Conservation (phyloP, 805 yeast species). For the Wickerhamiella vanderwaltii region DNA sequence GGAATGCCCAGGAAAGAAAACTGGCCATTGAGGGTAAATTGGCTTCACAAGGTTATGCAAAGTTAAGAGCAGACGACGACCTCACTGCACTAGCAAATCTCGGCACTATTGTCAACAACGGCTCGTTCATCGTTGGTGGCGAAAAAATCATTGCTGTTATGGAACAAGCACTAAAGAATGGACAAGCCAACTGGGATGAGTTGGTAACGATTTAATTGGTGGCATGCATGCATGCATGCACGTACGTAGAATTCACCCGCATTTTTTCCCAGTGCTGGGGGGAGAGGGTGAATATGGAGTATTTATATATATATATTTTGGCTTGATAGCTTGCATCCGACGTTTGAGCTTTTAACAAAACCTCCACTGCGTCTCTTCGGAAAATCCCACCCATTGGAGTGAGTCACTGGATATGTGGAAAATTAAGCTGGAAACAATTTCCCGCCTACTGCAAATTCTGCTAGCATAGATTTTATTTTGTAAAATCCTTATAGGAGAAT, state of each 20-base stretch:
- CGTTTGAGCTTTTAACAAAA: not conserved
- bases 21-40: constrained; percentile 14
- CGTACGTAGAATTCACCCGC: too few species aligned
- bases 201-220: constrained; percentile 25
- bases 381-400: too few species aligned
- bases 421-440: too few species aligned
- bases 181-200: constrained; percentile 11
- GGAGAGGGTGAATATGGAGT: too few species aligned
- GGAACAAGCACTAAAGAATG: constrained; percentile 5
- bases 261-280: too few species aligned
- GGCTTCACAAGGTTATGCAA: constrained; percentile 16
- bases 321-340: not conserved
- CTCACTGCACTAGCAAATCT: constrained; percentile 16
- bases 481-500: too few species aligned
- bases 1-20: constrained; percentile 14
- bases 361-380: too few species aligned
- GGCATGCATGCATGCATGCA: not conserved
- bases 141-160: constrained; percentile 7
- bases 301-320: not conserved
- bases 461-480: too few species aligned
- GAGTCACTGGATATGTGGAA: too few species aligned
- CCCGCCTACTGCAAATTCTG: too few species aligned
- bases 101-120: constrained; percentile 17
- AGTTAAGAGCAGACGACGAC: constrained; percentile 16
- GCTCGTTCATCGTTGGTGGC: constrained; percentile 15